Evolutionary conservation across 2,329 filamentous ascomycete species (phyloP).

Genomic region (Reticulascus tulasneorum): DNA sequence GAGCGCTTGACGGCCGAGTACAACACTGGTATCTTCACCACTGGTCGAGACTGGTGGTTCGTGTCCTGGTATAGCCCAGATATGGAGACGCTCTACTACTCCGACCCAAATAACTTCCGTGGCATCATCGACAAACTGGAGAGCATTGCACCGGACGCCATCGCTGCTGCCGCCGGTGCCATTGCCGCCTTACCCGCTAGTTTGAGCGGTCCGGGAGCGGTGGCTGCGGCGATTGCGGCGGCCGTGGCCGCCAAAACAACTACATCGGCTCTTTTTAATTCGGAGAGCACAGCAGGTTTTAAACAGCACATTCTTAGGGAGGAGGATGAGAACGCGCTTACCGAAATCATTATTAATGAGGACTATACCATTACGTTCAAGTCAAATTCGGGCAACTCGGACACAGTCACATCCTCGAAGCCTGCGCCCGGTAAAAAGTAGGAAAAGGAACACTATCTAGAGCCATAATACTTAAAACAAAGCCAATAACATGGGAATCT

Average conservation of each 20-base stretch:
- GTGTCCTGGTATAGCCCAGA: constrained; percentile 12
- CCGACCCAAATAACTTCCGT: constrained; percentile 8
- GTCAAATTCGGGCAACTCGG: constrained; percentile 13
- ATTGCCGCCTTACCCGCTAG: not conserved
- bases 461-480: too few species aligned
- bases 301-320: constrained; percentile 14
- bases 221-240: not conserved
- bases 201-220: not conserved
- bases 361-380: constrained; percentile 11
- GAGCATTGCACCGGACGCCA: not conserved
- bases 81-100: constrained; percentile 9
- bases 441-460: too few species aligned
- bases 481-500: too few species aligned
- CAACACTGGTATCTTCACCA: constrained; percentile 14
- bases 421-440: too few species aligned
- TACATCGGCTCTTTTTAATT: constrained; percentile 5
- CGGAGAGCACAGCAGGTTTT: constrained; percentile 7
- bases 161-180: not conserved
- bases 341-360: constrained; percentile 12
- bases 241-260: constrained; percentile 1
- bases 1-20: constrained; percentile 10
- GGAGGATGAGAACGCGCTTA: constrained; percentile 9
- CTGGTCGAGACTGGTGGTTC: constrained; percentile 14
- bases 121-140: not conserved
- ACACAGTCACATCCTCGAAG: constrained; percentile 3